Conservation (phyloP, 306 rosid species). For the Hippophae tibetana region DNA sequence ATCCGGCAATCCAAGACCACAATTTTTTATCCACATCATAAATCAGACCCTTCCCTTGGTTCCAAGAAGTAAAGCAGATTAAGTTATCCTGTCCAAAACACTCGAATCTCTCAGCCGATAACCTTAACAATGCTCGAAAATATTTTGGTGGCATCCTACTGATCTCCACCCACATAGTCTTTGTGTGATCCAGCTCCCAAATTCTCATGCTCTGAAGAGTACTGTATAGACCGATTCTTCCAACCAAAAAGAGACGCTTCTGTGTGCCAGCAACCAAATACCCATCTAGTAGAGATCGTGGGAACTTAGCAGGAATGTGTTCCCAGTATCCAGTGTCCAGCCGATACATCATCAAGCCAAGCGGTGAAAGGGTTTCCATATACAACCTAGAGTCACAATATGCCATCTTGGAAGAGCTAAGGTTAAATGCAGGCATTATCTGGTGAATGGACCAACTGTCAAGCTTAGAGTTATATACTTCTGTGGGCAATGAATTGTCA, state of each 20-base stretch:
- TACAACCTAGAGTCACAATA: slow-evolving; percentile 90
- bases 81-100: slow-evolving; percentile 95
- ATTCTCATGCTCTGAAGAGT: slow-evolving; percentile 92
- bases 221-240: slow-evolving; percentile 90
- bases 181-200: slow-evolving; percentile 87
- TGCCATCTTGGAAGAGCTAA: slow-evolving; percentile 98
- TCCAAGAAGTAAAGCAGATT: slow-evolving; percentile 97
- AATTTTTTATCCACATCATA: slow-evolving; percentile 78
- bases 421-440: slow-evolving; percentile 91
- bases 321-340: slow-evolving; percentile 87
- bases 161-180: slow-evolving; percentile 76
- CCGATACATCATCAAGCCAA: slow-evolving; percentile 90
- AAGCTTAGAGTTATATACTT: slow-evolving; percentile 74
- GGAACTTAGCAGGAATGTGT: slow-evolving; percentile 91
- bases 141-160: slow-evolving; percentile 91
- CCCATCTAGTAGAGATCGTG: slow-evolving; percentile 84
- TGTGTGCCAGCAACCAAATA: slow-evolving; percentile 95
- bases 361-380: slow-evolving; percentile 92
- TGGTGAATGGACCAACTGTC: slow-evolving; percentile 84
- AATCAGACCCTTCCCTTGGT: slow-evolving; percentile 91
- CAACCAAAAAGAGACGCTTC: slow-evolving; percentile 87
- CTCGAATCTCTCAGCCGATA: slow-evolving; percentile 97
- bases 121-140: slow-evolving; percentile 79
- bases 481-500: slow-evolving; percentile 87
- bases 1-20: slow-evolving; percentile 97